Percentiles rank a stretch among this genome's conserved stretches.
Evolutionary conservation across 805 yeast species (phyloP).

Genomic region (Ogataea trehalophila): DNA sequence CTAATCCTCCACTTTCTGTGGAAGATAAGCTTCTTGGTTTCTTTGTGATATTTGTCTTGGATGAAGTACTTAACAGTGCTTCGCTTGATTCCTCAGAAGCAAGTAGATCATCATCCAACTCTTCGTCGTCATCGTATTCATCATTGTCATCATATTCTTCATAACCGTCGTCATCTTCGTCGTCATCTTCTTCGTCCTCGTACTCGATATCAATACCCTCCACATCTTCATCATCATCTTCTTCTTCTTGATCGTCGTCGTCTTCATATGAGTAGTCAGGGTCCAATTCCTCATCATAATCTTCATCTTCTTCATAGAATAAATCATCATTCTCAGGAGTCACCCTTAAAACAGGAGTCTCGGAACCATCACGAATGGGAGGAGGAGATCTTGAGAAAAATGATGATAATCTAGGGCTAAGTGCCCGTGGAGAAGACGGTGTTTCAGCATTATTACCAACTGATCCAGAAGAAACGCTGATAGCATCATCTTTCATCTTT

Average conservation of each 20-base stretch:
- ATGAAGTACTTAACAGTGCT: background rate
- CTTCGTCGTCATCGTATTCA: constrained; percentile 9
- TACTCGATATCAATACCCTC: constrained; percentile 27
- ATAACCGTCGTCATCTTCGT: constrained; percentile 24
- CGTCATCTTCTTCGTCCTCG: constrained; percentile 24
- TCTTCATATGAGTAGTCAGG: constrained; percentile 20
- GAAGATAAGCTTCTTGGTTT: background rate
- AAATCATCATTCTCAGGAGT: constrained; percentile 24
- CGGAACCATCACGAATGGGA: background rate
- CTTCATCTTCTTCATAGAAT: constrained; percentile 27
- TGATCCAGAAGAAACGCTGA: background rate
- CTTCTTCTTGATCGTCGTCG: constrained; percentile 28
- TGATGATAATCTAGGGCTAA: constrained; percentile 14
- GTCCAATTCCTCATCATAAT: constrained; percentile 11
- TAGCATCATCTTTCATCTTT: constrained; percentile 9
- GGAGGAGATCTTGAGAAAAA: constrained; percentile 17
- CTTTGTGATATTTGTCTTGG: background rate
- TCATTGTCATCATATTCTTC: constrained; percentile 28
- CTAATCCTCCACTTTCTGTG: constrained; percentile 4
- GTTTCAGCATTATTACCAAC: constrained; percentile 4
- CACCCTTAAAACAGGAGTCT: constrained; percentile 13
- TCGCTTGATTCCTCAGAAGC: constrained; percentile 3
- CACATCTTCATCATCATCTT: constrained; percentile 31
- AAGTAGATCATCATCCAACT: constrained; percentile 11
- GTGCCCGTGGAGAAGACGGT: constrained; percentile 2